Percentiles rank a stretch among this genome's conserved stretches.
Evolutionary conservation across 1,139 yeast genomes (phyloP).

Genomic region (Lodderomyces pseudojiufengensis): DNA sequence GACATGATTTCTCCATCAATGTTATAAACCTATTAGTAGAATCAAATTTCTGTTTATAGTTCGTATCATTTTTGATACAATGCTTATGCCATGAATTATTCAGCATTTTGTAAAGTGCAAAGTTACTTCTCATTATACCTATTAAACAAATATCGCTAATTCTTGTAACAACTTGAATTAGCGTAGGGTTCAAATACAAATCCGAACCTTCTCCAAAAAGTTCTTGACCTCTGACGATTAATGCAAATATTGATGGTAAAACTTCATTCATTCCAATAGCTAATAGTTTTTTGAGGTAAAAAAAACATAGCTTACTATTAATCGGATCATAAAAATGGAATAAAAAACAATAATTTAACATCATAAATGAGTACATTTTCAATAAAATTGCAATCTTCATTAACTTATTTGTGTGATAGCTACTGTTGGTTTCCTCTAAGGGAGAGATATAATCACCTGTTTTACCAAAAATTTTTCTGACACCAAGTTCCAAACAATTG

Average conservation of each 20-base stretch:
- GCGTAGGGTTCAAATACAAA: conserved; percentile 36
- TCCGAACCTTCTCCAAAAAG: conserved; percentile 30
- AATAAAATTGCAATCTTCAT: conserved; percentile 30
- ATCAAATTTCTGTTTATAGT: conserved; percentile 17
- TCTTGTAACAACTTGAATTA: conserved; percentile 36
- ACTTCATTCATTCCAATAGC: conserved; percentile 27
- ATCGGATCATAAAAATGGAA: conserved; percentile 29
- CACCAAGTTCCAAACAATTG: conserved; percentile 30
- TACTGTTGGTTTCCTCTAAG: conserved; percentile 15
- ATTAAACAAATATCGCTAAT: conserved; percentile 31
- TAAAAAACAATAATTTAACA: conserved; percentile 32
- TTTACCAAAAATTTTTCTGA: conserved; percentile 25
- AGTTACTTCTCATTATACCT: conserved; percentile 26
- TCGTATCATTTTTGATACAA: conserved; percentile 14
- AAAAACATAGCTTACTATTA: conserved; percentile 21
- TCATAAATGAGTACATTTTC: conserved; percentile 26
- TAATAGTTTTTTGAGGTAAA: conserved; percentile 28
- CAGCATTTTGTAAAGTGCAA: conserved; percentile 16
- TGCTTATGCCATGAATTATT: conserved; percentile 16
- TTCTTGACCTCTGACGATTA: conserved; percentile 20
- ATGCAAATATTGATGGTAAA: conserved; percentile 34
- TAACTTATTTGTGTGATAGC: conserved; percentile 28
- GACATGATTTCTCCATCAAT: conserved; percentile 28
- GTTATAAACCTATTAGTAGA: conserved; percentile 24
- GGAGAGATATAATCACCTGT: conserved; percentile 28